phyloP scores from a whole-genome alignment of 305 asterid genomes.

The Solanum hybrid region DNA sequence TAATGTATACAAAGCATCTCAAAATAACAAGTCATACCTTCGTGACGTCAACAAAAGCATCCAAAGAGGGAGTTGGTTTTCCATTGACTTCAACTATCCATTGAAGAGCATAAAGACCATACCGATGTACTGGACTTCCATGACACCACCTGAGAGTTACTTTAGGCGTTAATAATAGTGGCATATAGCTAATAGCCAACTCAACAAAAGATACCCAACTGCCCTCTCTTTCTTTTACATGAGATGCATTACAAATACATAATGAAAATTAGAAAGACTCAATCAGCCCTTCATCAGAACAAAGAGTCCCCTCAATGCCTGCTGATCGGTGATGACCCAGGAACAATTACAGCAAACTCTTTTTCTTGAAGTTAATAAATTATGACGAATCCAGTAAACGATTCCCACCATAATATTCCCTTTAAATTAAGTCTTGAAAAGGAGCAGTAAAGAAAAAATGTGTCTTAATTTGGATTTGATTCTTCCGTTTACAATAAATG shows the following conservation, averaged over 20 bases:
- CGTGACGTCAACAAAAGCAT: slow-evolving; percentile 76
- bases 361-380: background rate
- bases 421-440: background rate
- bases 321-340: background rate
- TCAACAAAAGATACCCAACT: background rate
- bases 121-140: slow-evolving; percentile 93
- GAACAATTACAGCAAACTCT: background rate
- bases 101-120: slow-evolving; percentile 91
- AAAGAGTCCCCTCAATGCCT: background rate
- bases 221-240: background rate
- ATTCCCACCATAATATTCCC: background rate
- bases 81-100: slow-evolving; percentile 97
- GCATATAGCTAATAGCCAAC: background rate
- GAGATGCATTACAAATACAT: background rate
- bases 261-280: background rate
- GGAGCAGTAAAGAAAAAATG: background rate
- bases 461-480: background rate
- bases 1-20: background rate
- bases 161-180: background rate
- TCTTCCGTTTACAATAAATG: background rate
- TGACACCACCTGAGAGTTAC: slow-evolving; percentile 78
- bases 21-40: slow-evolving; percentile 43
- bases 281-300: background rate
- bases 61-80: slow-evolving; percentile 80
- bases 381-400: background rate